These are phyloP conservation scores for Phytophthora megakarya DNA, from an alignment of 352 stramenopile species.

Conservation along the genomic window DNA sequence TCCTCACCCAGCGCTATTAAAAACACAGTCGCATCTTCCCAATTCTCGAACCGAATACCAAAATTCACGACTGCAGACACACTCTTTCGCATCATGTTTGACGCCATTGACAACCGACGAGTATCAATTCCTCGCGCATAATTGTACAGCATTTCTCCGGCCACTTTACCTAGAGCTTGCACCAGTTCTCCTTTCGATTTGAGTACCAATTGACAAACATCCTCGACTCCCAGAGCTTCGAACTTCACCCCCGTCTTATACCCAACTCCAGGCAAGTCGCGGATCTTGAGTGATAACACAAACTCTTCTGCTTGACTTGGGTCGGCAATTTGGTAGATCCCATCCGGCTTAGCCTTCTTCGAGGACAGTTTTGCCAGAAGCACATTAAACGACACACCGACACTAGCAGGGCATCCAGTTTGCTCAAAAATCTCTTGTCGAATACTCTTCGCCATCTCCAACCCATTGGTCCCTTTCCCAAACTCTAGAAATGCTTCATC, in stretches of 20 bases:
- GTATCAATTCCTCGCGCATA: constrained; percentile 81
- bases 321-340: constrained; percentile 67
- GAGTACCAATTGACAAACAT: constrained; percentile 63
- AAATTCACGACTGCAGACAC: constrained; percentile 94
- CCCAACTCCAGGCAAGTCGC: constrained; percentile 85
- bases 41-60: constrained; percentile 88
- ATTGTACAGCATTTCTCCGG: constrained; percentile 72
- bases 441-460: constrained; percentile 71
- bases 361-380: constrained; percentile 94
- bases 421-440: constrained; percentile 69
- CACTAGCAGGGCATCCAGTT: constrained; percentile 92
- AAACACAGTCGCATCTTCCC: constrained; percentile 79
- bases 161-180: constrained; percentile 67
- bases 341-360: constrained; percentile 93
- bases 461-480: constrained; percentile 55
- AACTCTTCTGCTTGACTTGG: constrained; percentile 59
- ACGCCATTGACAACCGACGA: constrained; percentile 68
- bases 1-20: constrained; percentile 81
- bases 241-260: constrained; percentile 69
- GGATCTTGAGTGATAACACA: constrained; percentile 65
- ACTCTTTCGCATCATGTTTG: constrained; percentile 82
- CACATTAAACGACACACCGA: constrained; percentile 94
- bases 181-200: constrained; percentile 62
- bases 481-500: constrained; percentile 96
- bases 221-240: constrained; percentile 62